Conservation (phyloP, 108 stramenopile species). For the Hondaea fermentalgiana region DNA sequence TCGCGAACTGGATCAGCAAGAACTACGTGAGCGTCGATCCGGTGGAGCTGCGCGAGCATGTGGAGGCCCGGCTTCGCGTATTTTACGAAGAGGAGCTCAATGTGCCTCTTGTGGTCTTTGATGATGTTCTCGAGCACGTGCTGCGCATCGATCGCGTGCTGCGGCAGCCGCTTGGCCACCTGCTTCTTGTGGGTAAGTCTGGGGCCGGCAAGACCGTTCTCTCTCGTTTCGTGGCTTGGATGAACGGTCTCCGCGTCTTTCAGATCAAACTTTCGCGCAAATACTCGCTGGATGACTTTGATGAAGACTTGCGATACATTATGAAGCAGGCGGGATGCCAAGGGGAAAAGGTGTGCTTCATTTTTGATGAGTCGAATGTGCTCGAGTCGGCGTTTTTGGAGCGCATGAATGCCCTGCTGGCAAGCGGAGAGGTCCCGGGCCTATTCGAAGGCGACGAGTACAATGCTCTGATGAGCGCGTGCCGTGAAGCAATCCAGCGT, state of each 20-base stretch:
- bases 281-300: slow-evolving; percentile 89
- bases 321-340: slow-evolving; percentile 87
- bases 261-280: slow-evolving; percentile 79
- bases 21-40: slow-evolving; percentile 66
- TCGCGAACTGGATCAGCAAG: slow-evolving; percentile 81
- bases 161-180: slow-evolving; percentile 51
- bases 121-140: slow-evolving; percentile 50
- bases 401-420: slow-evolving; percentile 97
- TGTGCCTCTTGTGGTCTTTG: slow-evolving; percentile 90
- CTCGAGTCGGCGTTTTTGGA: slow-evolving; percentile 87
- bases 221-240: slow-evolving; percentile 82
- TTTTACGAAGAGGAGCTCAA: slow-evolving; percentile 98
- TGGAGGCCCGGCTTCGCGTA: slow-evolving; percentile 72
- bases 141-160: slow-evolving; percentile 57
- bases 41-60: slow-evolving; percentile 72
- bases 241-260: slow-evolving; percentile 91
- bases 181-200: slow-evolving; percentile 81
- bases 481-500: slow-evolving; percentile 56
- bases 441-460: slow-evolving; percentile 98
- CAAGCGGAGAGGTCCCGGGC: slow-evolving; percentile 97
- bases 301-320: slow-evolving; percentile 80
- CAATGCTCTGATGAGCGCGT: slow-evolving; percentile 75
- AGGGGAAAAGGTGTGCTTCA: slow-evolving; percentile 94
- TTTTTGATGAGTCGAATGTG: slow-evolving; percentile 93
- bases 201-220: slow-evolving; percentile 88